Conservation (phyloP, 176 grass and related monocot species). For the Puccinellia tenuiflora region DNA sequence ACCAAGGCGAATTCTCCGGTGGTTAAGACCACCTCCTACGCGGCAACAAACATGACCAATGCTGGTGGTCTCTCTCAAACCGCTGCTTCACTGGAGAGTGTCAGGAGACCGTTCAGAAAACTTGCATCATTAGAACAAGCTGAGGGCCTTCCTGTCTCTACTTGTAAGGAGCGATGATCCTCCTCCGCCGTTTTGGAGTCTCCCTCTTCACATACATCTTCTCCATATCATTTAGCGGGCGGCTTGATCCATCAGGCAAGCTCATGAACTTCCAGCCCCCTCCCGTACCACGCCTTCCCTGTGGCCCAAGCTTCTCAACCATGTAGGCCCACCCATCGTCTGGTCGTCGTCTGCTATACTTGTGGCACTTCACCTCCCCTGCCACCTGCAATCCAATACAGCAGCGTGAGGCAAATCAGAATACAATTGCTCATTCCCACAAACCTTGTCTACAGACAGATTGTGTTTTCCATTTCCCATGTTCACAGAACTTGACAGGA, state of each 20-base stretch:
- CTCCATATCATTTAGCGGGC: conserved; percentile 71
- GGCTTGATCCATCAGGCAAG: conserved; percentile 83
- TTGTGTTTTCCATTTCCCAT: neutral
- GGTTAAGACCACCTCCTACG: neutral
- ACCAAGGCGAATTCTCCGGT: neutral
- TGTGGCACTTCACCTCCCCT: conserved; percentile 87
- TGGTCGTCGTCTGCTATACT: conserved; percentile 79
- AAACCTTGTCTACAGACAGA: neutral
- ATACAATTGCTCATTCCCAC: neutral
- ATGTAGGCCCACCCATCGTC: conserved; percentile 80
- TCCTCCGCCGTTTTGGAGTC: conserved; percentile 65
- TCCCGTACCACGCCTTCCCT: conserved; percentile 53
- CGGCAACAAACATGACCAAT: conserved; percentile 12
- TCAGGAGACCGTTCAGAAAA: conserved; percentile 18
- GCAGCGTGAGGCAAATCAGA: neutral
- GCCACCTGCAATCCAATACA: conserved; percentile 48
- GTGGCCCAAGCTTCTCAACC: conserved; percentile 77
- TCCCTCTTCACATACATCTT: conserved; percentile 97
- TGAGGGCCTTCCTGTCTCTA: conserved; percentile 1
- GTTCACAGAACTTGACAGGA: neutral
- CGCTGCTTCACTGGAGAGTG: conserved; percentile 16
- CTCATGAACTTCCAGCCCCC: conserved; percentile 88
- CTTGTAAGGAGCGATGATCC: conserved; percentile 86
- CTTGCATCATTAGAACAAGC: neutral
- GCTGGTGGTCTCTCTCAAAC: conserved; percentile 6